Conservation (phyloP, 225 moss, liverwort and hornwort species). For the Lunularia cruciata region DNA sequence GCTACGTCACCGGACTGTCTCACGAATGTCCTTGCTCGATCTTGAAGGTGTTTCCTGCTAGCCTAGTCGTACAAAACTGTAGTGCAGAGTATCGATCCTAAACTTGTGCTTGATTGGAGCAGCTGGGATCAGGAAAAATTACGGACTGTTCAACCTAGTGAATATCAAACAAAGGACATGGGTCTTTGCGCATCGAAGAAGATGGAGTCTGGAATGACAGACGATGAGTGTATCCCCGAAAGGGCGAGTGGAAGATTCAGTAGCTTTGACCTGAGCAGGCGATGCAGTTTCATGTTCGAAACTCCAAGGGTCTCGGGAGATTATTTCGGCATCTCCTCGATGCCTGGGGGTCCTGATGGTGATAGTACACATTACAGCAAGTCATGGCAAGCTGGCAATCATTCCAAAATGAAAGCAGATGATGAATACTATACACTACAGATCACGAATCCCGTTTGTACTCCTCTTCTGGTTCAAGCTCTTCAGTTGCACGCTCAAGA, state of each 20-base stretch:
- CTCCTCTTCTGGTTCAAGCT: not conserved
- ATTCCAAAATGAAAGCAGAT: not conserved
- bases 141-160: no score
- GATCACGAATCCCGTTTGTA: not conserved
- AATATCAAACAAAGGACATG: no score
- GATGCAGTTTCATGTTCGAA: conserved; percentile 3
- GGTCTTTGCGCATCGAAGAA: no score
- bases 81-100: no score
- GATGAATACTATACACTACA: not conserved
- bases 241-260: not conserved
- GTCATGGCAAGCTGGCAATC: not conserved
- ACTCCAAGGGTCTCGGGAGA: not conserved
- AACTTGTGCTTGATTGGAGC: no score
- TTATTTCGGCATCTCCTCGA: not conserved
- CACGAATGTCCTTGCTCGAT: no score
- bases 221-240: not conserved
- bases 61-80: no score
- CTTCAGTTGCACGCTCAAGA: not conserved
- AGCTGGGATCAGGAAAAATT: no score
- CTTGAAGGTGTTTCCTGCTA: no score
- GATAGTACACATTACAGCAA: not conserved
- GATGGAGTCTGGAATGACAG: no score
- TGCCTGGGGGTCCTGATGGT: not conserved
- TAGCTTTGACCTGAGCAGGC: not conserved
- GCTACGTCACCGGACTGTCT: no score